Base-by-base conservation (phyloP, 169 alveolate species). In the Haemoproteus tartakovskyi region DNA sequence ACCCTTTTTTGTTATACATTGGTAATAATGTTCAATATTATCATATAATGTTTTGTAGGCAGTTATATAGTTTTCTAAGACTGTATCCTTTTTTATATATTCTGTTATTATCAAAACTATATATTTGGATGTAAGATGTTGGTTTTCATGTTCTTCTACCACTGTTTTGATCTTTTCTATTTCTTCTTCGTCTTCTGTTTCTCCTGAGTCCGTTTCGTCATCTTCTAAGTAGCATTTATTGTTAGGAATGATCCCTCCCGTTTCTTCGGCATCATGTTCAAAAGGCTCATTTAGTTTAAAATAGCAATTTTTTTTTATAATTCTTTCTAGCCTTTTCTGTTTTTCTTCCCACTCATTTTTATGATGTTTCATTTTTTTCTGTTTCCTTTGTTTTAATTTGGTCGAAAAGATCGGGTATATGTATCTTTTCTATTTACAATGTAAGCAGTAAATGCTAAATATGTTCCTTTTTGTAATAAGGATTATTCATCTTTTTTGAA, bases 271-370 rank as follows among this genome's bases (percentile, higher is more conserved):
- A 8, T 37, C 47, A 36, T 45, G 24, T 37, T 24, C 6, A 14
- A 22, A 30, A 54, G 19, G 29, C 26, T 43, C 12, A 0, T 43
- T 74, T n/a, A n/a, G n/a, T n/a, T n/a, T n/a, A 48, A 18, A 45
- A 48, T 56, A 74, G 29, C 18, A 74, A 33, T 74, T 46, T 37
- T 57, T 74, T 46, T 56, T 74, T 11, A 74, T 74, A 56, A 74
- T 56, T 4, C 40, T 19, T 48, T 56, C 84, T 50, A 74, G 22
- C 11, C 74, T 60, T 16, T 30, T 30, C 24, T 74, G 78, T 29
- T 62, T 74, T 2, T 74, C 78, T 26, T 74, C 48, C 51, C 51
- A 45, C 3, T 56, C 82, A 12, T 30, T 46, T 33, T 36, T 59
- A 24, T 27, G 14, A 1, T 19, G 47, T 14, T 43, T 33, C 78